These are phyloP conservation scores for Coccomyxa subellipsoidea DNA, from an alignment of 163 green algal genomes.

Conservation along the genomic window DNA sequence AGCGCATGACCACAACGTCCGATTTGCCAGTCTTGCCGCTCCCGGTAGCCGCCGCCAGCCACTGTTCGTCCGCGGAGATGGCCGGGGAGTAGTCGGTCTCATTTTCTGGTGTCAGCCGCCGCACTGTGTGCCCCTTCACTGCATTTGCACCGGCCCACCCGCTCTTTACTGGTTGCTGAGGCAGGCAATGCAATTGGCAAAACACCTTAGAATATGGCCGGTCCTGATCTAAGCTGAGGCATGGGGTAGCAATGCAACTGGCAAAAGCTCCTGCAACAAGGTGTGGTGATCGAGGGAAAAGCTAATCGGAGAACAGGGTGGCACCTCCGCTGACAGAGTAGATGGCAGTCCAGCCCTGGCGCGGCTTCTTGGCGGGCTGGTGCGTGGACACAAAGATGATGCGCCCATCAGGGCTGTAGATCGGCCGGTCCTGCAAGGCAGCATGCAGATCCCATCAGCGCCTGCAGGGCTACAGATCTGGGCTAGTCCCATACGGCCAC, in stretches of 20 bases:
- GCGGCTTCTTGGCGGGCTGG: background rate
- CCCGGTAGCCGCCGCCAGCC: background rate
- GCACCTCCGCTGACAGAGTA: background rate
- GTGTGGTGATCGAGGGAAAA: background rate
- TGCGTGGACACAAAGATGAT: slow-evolving; percentile 8
- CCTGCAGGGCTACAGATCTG: background rate
- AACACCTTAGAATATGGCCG: too few species aligned
- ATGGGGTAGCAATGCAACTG: too few species aligned
- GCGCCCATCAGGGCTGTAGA: background rate
- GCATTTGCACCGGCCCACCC: background rate
- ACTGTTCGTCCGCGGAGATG: background rate
- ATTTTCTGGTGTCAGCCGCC: background rate
- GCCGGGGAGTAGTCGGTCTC: background rate
- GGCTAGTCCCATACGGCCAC: background rate
- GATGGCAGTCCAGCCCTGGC: slow-evolving; percentile 2
- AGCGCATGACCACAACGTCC: background rate
- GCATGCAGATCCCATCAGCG: background rate
- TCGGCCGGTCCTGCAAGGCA: slow-evolving; percentile 3
- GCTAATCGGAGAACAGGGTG: background rate
- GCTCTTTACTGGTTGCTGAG: too few species aligned
- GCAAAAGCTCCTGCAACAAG: too few species aligned
- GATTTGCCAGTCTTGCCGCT: slow-evolving; percentile 5
- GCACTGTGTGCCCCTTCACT: background rate
- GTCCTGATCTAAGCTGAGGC: too few species aligned
- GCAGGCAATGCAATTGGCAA: too few species aligned